These are phyloP conservation scores for Metschnikowia dekortorum DNA, from an alignment of 805 yeast species.

Conservation along the genomic window DNA sequence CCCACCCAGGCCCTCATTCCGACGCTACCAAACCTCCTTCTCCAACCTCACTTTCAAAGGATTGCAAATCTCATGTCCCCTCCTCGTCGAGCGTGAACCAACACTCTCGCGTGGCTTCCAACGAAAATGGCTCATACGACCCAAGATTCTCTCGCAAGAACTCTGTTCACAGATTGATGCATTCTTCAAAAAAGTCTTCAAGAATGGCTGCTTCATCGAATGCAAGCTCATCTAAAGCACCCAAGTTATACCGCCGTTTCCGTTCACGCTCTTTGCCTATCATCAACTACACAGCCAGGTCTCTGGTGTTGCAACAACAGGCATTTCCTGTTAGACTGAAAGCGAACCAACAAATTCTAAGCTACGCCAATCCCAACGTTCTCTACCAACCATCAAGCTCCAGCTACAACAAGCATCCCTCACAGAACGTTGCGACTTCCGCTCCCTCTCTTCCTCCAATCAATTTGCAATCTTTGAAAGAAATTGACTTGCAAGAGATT, in stretches of 20 bases:
- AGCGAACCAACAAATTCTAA: constrained; percentile 19
- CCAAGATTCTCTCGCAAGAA: constrained; percentile 8
- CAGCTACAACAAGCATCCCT: constrained; percentile 7
- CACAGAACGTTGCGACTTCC: constrained; percentile 1
- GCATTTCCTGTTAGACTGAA: constrained; percentile 8
- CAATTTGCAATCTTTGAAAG: constrained; percentile 73
- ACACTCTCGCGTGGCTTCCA: constrained; percentile 3
- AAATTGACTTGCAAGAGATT: constrained; percentile 83
- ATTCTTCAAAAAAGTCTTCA: constrained; percentile 10
- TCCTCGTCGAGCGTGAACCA: constrained; percentile 5
- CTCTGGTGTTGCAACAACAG: constrained; percentile 13
- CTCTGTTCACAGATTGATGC: constrained; percentile 8
- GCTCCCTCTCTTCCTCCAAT: constrained; percentile 71
- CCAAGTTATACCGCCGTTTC: constrained; percentile 32
- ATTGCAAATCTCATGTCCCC: constrained; percentile 7
- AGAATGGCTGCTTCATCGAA: constrained; percentile 9
- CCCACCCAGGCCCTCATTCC: neutral
- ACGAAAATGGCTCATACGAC: constrained; percentile 3
- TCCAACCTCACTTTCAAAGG: neutral
- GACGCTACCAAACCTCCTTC: neutral
- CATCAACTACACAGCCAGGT: constrained; percentile 28
- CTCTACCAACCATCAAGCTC: constrained; percentile 6
- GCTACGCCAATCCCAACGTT: constrained; percentile 4
- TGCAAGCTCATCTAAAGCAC: constrained; percentile 21
- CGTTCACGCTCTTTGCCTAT: constrained; percentile 41